Percentiles rank a stretch among this genome's conserved stretches.
These are phyloP conservation scores for Diaporthe vexans DNA, from an alignment of 2,329 filamentous ascomycete genomes.

Conservation along the genomic window DNA sequence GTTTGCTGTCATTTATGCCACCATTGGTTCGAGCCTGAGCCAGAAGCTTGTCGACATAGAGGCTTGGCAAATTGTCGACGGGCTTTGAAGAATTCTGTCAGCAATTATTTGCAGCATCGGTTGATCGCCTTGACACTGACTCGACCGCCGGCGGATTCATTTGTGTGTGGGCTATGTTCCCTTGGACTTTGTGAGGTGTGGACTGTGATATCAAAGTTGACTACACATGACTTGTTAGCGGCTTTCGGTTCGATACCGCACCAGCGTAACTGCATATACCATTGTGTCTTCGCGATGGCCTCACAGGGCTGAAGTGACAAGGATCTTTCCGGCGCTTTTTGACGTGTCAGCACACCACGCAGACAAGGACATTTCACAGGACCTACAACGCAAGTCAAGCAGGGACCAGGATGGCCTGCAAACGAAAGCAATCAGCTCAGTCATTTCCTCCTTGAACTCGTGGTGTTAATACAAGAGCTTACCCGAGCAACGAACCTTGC, in stretches of 20 bases:
- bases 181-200: background rate
- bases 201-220: constrained; percentile 42
- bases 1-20: constrained; percentile 39
- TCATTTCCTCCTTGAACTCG: background rate
- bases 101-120: background rate
- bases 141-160: background rate
- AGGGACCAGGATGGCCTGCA: constrained; percentile 46
- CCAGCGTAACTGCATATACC: background rate
- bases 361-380: background rate
- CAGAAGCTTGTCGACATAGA: constrained; percentile 33
- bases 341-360: background rate
- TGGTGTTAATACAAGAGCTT: constrained; percentile 10
- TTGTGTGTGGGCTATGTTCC: background rate
- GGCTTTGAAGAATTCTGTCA: background rate
- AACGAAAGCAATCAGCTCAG: constrained; percentile 20
- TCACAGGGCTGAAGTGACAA: constrained; percentile 48
- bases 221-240: background rate
- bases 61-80: constrained; percentile 4
- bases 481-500: constrained; percentile 56
- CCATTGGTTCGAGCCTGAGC: constrained; percentile 26
- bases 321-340: constrained; percentile 38
- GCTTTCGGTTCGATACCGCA: background rate
- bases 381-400: constrained; percentile 49
- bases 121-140: background rate
- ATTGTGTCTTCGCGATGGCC: constrained; percentile 40